Base-by-base conservation (phyloP, 768 basidiomycete genomes). In the Amanita fuliginea region DNA sequence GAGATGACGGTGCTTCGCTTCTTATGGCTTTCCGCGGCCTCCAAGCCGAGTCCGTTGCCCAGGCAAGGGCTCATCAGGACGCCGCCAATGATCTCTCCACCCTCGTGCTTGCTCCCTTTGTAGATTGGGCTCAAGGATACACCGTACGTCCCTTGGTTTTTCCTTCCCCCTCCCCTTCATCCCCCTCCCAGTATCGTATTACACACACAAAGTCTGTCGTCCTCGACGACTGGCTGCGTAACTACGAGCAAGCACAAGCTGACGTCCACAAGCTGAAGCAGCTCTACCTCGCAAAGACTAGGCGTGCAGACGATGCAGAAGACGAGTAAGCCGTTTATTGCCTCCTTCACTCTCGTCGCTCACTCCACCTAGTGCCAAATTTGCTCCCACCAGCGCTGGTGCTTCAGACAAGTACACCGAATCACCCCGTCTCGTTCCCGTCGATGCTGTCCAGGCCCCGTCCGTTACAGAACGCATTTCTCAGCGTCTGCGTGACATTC, bases 391-490 rank as follows among this genome's bases (percentile, higher is more conserved):
- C 58, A 65, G 59, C 49, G 66, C 67, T 41, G 74, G 74, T 45
- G 56, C 70, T 11, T 67, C 71, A 32, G 90, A 93, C 64, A 81
- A 78, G 54, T 92, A 86, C 63, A 92, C 91, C 1, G 75, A 72
- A n/a, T 91, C 90, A 14, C 87, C 90, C 8, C 76, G 77, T 47
- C 62, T 81, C 8, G 68, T 71, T 5, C 83, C 86, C 4, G 70
- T 66, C 11, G 81, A 83, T 49, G 64, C 59, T 46, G 77, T 78
- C 14, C 59, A 66, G 0, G 64, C 75, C 26, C 83, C 80, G 13
- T 92, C 83, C 44, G 85, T 95, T 41, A 84, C 91, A 1, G 92
- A 95, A 62, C 82, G 91, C 46, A 90, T 96, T 56, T 72, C 84
- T 1, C 76, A 82, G 53, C 84, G 90, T 46, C 78, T 96, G 41